Evolutionary conservation across 306 rosid genomes (phyloP), one percentile per base, ranked within the genome.

Genomic region (Myrica gale): DNA sequence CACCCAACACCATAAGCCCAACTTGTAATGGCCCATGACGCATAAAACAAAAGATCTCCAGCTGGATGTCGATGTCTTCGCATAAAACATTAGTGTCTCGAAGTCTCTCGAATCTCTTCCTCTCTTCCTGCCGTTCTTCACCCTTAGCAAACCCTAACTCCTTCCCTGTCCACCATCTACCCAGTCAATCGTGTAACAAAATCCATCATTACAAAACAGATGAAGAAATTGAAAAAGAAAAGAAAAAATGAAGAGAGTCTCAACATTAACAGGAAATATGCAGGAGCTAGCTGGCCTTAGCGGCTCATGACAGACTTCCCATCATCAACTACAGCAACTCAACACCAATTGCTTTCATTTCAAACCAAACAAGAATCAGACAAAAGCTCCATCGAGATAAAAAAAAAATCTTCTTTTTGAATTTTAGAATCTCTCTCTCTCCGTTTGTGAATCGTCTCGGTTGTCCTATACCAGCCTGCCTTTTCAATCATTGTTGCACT

Each of bases 401-500:
- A 75, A 57, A 43, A 74, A 62, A 61, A 32, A 32, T 32, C 21
- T 17, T 32, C 23, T 71, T 77, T 77, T 55, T 66, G 57, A 84
- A 80, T 67, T 55, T 13, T 50, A 56, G 77, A 71, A 65, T 74
- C 75, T 78, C 76, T 26, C n/a, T 15, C 71, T 60, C n/a, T 17
- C 46, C 9, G 5, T 39, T 15, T 7, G 3, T 8, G 9, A 1
- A 15, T 48, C 13, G 37, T 11, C 10, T 48, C 13, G 21, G 37
- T 66, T 74, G 86, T 78, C 76, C 73, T 68, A 56, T 84, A 32
- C 3, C 84, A 61, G 68, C 80, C 78, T 50, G 71, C 79, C 69
- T 81, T 84, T 48, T 74, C 68, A 86, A 88, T 88, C 84, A 83
- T 82, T 83, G 84, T 74, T 84, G 72, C 76, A 56, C 37, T 32